Percentiles rank a stretch among this genome's conserved stretches.
phyloP scores from a whole-genome alignment of 345 rosid genomes.

The Eucalyptus brandiana region DNA sequence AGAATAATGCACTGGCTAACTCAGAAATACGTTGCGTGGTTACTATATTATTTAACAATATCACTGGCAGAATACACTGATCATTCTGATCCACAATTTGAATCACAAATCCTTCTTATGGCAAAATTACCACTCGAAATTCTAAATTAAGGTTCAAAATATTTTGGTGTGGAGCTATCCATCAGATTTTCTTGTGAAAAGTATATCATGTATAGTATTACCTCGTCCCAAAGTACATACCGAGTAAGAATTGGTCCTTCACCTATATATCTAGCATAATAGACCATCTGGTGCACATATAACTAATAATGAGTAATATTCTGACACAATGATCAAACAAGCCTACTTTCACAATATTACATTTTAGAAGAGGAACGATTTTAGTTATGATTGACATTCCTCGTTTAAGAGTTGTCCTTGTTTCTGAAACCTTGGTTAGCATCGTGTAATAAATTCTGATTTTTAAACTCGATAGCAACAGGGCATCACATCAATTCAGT shows the following conservation, averaged over 20 bases:
- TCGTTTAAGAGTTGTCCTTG: background rate
- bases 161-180: background rate
- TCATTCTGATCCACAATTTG: background rate
- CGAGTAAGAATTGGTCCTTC: background rate
- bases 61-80: background rate
- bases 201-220: background rate
- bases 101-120: background rate
- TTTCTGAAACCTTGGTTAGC: background rate
- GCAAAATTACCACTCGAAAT: background rate
- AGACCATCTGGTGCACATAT: background rate
- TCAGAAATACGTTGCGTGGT: background rate
- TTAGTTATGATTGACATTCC: background rate
- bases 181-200: background rate
- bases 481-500: background rate
- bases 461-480: background rate
- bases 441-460: background rate
- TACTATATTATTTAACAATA: background rate
- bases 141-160: background rate
- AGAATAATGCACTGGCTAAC: background rate
- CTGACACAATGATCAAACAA: background rate
- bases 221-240: background rate
- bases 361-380: background rate
- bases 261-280: background rate
- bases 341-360: background rate
- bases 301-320: background rate